Percentiles rank a stretch among this genome's conserved stretches.
These are phyloP conservation scores for Parsonsia alboflavescens DNA, from an alignment of 257 asterid genomes.

Conservation along the genomic window DNA sequence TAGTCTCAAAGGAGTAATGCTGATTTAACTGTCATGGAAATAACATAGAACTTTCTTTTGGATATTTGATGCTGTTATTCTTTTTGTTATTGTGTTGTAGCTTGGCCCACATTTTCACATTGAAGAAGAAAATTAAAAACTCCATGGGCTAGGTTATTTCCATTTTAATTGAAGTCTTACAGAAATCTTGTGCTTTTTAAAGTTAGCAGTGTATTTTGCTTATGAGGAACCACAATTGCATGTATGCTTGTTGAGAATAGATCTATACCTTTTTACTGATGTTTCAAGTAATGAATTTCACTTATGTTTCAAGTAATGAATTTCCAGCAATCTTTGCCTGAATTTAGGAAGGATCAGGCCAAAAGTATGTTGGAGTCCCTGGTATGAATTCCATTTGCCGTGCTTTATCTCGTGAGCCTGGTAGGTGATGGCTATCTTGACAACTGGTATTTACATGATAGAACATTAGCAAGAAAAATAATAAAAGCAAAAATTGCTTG, in stretches of 20 bases:
- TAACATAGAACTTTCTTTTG: background rate
- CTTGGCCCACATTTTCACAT: background rate
- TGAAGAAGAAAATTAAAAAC: background rate
- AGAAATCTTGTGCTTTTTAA: background rate
- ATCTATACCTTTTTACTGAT: background rate
- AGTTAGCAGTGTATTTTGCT: background rate
- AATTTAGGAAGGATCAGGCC: constrained; percentile 54
- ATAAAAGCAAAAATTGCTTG: constrained; percentile 5
- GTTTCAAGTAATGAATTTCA: background rate
- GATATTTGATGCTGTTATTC: background rate
- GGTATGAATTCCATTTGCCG: constrained; percentile 89
- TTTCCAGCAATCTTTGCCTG: constrained; percentile 11
- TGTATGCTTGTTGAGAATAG: background rate
- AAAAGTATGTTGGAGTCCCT: constrained; percentile 78
- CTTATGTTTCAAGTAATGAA: background rate
- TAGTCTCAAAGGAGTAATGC: background rate
- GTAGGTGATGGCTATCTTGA: constrained; percentile 30
- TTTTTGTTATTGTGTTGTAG: background rate
- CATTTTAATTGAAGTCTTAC: background rate
- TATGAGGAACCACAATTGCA: background rate
- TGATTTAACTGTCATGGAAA: background rate
- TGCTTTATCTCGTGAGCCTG: constrained; percentile 70
- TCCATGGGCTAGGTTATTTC: background rate
- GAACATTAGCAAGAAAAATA: background rate
- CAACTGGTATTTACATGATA: background rate